phyloP scores from a whole-genome alignment of 305 asterid genomes.

The Salvia sclarea region DNA sequence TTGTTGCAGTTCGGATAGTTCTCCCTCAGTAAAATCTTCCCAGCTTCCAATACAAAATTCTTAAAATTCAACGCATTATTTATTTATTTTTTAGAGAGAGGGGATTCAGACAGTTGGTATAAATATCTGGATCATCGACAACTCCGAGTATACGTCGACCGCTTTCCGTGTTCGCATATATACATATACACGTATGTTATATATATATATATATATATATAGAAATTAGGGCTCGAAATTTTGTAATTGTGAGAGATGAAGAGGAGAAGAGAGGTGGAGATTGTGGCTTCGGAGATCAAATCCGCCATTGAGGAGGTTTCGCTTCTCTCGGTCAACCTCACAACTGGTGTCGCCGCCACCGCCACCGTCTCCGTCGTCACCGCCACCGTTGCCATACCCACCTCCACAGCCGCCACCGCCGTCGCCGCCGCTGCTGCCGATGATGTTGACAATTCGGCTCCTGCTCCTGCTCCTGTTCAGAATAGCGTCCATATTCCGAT shows the following conservation, averaged over 20 bases:
- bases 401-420: neutral
- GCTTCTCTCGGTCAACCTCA: conserved; percentile 29
- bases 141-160: conserved; percentile 12
- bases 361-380: neutral
- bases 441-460: no score
- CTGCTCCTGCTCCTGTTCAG: neutral
- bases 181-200: no score
- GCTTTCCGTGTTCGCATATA: no score
- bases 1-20: neutral
- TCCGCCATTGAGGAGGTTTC: conserved; percentile 66
- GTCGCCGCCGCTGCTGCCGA: neutral
- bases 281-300: conserved; percentile 58
- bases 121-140: neutral
- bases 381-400: neutral
- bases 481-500: conserved; percentile 44
- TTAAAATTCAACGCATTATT: conserved; percentile 25
- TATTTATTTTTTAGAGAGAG: no score
- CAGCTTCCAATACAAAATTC: neutral
- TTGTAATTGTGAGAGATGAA: no score
- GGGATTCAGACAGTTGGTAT: no score
- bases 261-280: conserved; percentile 61
- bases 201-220: neutral
- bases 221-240: neutral
- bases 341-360: conserved; percentile 2
- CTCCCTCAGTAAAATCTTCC: neutral